phyloP scores from a whole-genome alignment of 192 early-diverging fungal genomes.

The Borealophlyctis nickersoniae region DNA sequence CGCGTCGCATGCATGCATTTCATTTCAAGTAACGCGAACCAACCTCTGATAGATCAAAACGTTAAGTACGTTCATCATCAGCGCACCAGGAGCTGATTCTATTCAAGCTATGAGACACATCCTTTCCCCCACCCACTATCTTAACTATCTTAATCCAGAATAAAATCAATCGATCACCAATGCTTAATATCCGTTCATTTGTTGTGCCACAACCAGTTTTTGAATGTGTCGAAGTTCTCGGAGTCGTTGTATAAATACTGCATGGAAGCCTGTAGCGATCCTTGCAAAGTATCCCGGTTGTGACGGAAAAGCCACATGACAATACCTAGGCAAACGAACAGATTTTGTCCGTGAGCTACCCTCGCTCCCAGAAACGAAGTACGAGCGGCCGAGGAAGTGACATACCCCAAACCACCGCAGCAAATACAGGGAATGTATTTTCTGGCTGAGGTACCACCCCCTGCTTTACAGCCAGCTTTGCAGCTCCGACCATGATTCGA shows the following conservation, averaged over 20 bases:
- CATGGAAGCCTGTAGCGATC: slow-evolving; percentile 92
- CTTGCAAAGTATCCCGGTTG: slow-evolving; percentile 82
- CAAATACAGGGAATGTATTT: slow-evolving; percentile 85
- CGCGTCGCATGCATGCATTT: no score
- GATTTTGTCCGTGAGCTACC: not conserved
- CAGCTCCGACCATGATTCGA: slow-evolving; percentile 81
- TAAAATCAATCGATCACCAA: no score
- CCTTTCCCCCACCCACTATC: no score
- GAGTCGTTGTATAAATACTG: slow-evolving; percentile 90
- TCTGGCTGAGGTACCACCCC: slow-evolving; percentile 68
- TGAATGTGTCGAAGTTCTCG: slow-evolving; percentile 32
- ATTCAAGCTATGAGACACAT: no score
- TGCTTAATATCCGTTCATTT: slow-evolving; percentile 2
- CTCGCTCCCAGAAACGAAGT: no score
- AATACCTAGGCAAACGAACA: slow-evolving; percentile 29
- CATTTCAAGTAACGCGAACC: no score
- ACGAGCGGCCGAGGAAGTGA: no score
- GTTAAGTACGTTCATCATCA: no score
- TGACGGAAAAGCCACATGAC: slow-evolving; percentile 96
- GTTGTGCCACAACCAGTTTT: slow-evolving; percentile 37
- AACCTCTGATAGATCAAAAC: no score
- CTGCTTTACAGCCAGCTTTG: slow-evolving; percentile 74
- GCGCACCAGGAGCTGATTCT: no score
- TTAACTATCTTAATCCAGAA: no score
- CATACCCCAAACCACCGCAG: slow-evolving; percentile 88